phyloP scores from a whole-genome alignment of 768 basidiomycete genomes.

The Cantharellus anzutake region DNA sequence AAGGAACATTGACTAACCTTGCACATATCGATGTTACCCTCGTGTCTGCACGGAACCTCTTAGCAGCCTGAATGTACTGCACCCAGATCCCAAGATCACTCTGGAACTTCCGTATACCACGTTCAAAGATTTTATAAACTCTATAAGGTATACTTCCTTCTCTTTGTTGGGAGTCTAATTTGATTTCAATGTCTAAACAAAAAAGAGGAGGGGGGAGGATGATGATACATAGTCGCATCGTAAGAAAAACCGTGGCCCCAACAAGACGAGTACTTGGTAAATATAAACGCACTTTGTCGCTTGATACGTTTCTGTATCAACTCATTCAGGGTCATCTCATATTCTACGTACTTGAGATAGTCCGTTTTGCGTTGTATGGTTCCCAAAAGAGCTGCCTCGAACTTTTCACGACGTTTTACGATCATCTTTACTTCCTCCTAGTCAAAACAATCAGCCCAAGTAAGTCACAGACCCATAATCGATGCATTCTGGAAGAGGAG shows the following conservation, averaged over 20 bases:
- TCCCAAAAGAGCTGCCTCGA: slow-evolving; percentile 70
- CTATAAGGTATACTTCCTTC: too few species aligned
- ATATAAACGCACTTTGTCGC: slow-evolving; percentile 37
- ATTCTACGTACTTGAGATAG: slow-evolving; percentile 78
- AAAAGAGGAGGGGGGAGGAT: slow-evolving; percentile 42
- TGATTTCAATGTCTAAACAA: slow-evolving; percentile 69
- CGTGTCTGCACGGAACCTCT: slow-evolving; percentile 56
- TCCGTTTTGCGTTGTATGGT: slow-evolving; percentile 72
- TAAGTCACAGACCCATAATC: neutral
- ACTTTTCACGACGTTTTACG: slow-evolving; percentile 62
- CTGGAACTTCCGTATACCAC: slow-evolving; percentile 77
- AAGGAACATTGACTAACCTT: slow-evolving; percentile 28
- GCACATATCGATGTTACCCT: slow-evolving; percentile 70
- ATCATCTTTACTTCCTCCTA: slow-evolving; percentile 71
- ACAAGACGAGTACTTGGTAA: neutral
- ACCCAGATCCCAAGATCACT: slow-evolving; percentile 74
- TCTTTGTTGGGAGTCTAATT: slow-evolving; percentile 41
- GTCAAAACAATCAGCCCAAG: slow-evolving; percentile 6
- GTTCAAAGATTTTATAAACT: slow-evolving; percentile 45
- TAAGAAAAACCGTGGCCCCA: neutral
- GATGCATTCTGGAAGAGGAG: neutral
- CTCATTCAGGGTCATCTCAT: slow-evolving; percentile 77
- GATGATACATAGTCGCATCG: slow-evolving; percentile 16
- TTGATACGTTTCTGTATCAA: slow-evolving; percentile 56
- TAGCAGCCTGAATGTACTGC: slow-evolving; percentile 73